A percentile compares a stretch with the other conserved stretches of the same genome.
Evolutionary conservation across 139 green algal species (phyloP).

Genomic region (Trebouxia sp.): DNA sequence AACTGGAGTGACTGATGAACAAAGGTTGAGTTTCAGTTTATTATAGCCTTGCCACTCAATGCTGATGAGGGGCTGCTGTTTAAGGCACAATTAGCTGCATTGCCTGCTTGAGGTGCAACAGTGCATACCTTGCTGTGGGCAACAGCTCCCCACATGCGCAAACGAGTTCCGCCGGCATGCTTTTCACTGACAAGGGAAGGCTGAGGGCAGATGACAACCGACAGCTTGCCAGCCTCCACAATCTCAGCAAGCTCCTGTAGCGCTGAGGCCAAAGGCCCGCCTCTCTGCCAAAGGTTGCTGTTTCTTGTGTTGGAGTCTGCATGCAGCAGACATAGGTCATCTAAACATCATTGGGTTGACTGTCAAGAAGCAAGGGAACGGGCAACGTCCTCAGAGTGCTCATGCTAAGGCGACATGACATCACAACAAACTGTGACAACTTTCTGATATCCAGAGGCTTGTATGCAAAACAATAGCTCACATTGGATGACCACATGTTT

Average conservation of each 20-base stretch:
- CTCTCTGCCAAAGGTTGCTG: background rate
- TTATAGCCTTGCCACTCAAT: background rate
- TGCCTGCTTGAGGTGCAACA: background rate
- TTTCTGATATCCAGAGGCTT: background rate
- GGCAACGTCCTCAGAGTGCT: no score
- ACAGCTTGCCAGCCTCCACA: background rate
- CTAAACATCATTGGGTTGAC: background rate
- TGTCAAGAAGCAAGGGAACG: no score
- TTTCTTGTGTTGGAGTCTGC: background rate
- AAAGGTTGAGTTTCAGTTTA: no score
- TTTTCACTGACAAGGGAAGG: conserved; percentile 9
- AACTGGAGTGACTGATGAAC: no score
- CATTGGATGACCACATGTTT: background rate
- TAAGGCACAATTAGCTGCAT: background rate
- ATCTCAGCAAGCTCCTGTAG: background rate
- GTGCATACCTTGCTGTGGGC: background rate
- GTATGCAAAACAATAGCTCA: background rate
- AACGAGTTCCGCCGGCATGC: background rate
- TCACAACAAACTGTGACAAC: no score
- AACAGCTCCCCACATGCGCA: conserved; percentile 21
- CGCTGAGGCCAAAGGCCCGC: background rate
- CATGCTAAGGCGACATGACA: no score
- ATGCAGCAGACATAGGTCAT: background rate
- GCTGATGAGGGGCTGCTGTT: background rate
- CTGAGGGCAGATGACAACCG: background rate